Evolutionary conservation across 2,329 filamentous ascomycete genomes (phyloP).

Genomic region (Trichoderma sp.): DNA sequence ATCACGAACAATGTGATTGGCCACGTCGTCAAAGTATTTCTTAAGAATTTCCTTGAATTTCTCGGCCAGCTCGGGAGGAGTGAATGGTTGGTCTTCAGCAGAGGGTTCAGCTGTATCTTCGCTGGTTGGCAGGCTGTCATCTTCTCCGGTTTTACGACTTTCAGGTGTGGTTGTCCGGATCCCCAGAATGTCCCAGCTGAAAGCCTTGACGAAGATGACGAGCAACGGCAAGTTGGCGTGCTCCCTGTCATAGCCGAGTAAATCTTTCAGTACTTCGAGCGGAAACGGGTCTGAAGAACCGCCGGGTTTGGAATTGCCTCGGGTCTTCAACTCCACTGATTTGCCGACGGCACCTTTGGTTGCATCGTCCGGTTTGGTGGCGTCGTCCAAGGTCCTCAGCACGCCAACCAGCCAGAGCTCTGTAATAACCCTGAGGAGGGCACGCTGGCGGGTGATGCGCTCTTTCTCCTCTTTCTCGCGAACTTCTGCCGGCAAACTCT

Average conservation of each 20-base stretch:
- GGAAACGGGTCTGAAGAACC: constrained; percentile 82
- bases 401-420: constrained; percentile 94
- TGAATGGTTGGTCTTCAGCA: constrained; percentile 69
- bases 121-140: constrained; percentile 66
- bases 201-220: constrained; percentile 93
- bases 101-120: constrained; percentile 47
- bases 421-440: constrained; percentile 84
- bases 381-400: constrained; percentile 73
- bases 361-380: constrained; percentile 61
- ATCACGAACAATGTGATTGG: constrained; percentile 81
- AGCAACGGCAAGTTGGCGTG: constrained; percentile 88
- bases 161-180: constrained; percentile 69
- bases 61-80: constrained; percentile 73
- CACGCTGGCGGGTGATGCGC: constrained; percentile 77
- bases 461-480: constrained; percentile 97
- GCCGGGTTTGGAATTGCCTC: constrained; percentile 55
- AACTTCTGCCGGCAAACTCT: constrained; percentile 73
- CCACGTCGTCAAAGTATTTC: constrained; percentile 91
- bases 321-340: constrained; percentile 57
- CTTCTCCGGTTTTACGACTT: constrained; percentile 78
- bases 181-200: constrained; percentile 92
- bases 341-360: constrained; percentile 63
- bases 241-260: constrained; percentile 89
- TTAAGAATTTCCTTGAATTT: constrained; percentile 82
- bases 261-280: constrained; percentile 94